Base-by-base conservation (phyloP, 2,329 filamentous ascomycete species). In the Curvularia eragrostidis region DNA sequence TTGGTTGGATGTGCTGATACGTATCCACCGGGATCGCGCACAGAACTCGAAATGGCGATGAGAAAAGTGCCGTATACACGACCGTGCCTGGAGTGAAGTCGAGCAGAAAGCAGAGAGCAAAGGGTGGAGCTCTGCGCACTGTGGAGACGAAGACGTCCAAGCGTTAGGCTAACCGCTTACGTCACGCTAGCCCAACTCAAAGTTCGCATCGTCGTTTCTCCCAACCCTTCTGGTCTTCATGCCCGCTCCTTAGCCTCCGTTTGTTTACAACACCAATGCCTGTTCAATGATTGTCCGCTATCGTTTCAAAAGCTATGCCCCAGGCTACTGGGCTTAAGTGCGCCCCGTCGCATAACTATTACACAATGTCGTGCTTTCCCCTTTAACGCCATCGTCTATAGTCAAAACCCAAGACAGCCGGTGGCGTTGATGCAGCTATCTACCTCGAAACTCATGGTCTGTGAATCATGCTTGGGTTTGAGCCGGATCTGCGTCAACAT, bases 151-250 rank as follows among this genome's bases (percentile, higher is more conserved):
- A 18, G 21, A 18, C n/a, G 23, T 36, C 21, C 7, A 24, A 36
- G 49, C 49, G 34, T 36, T 24, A 15, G 39, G 18, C 41, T 52
- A 41, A 15, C 23, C 36, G 9, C 41, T 26, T 43, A n/a, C 13
- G 21, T 24, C 23, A 13, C 3, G 4, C 19, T 23, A 5, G n/a
- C 26, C 24, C 7, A 15, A n/a, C n/a, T 18, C 10, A 52, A 52
- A 28, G 26, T 52, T 52, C 32, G 39, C 49, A 52, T 43, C 39
- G 49, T 44, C 39, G 49, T 44, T 52, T 52, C 48, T 15, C 12
- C 15, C 30, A 23, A 8, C 30, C 28, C 28, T 34, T 43, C 30
- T 34, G 10, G 30, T 30, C 28, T 12, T 12, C n/a, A 26, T 15
- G 15, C 23, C 34, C 21, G 15, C 47, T 23, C 26, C 10, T 19